Conservation (phyloP, 441 rosid species). For the Euphorbia schlechtendalii region DNA sequence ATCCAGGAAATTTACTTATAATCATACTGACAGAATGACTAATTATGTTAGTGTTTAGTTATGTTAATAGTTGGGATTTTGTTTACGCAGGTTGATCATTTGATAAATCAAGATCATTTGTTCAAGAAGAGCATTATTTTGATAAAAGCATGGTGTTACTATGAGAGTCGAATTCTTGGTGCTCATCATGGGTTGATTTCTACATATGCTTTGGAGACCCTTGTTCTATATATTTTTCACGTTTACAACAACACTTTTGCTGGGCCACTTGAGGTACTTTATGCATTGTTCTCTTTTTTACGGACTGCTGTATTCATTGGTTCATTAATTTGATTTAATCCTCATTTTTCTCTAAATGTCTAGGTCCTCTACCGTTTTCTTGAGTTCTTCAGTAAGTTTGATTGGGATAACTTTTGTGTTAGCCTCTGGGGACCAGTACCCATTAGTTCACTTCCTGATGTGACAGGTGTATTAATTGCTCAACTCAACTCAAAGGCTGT, state of each 20-base stretch:
- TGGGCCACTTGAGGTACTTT: constrained; percentile 99
- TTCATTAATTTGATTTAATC: constrained; percentile 20
- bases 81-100: constrained; percentile 61
- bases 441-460: constrained; percentile 71
- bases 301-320: constrained; percentile 8
- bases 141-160: constrained; percentile 99
- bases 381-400: constrained; percentile 99
- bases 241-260: constrained; percentile 81
- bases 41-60: constrained; percentile 6
- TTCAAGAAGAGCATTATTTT: constrained; percentile 92
- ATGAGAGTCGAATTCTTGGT: constrained; percentile 98
- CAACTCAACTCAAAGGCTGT: constrained; percentile 15
- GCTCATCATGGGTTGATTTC: constrained; percentile 99
- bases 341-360: constrained; percentile 20
- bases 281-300: constrained; percentile 15
- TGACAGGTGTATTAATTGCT: constrained; percentile 53
- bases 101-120: constrained; percentile 74
- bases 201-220: constrained; percentile 90
- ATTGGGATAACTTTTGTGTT: constrained; percentile 95
- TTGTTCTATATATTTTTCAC: constrained; percentile 96
- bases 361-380: constrained; percentile 96
- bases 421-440: constrained; percentile 99
- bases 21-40: constrained; percentile 13
- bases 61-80: constrained; percentile 13
- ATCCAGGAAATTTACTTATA: background rate